These are phyloP conservation scores for Pelargonium myrrhifolium DNA, from an alignment of 441 rosid species.

Conservation along the genomic window DNA sequence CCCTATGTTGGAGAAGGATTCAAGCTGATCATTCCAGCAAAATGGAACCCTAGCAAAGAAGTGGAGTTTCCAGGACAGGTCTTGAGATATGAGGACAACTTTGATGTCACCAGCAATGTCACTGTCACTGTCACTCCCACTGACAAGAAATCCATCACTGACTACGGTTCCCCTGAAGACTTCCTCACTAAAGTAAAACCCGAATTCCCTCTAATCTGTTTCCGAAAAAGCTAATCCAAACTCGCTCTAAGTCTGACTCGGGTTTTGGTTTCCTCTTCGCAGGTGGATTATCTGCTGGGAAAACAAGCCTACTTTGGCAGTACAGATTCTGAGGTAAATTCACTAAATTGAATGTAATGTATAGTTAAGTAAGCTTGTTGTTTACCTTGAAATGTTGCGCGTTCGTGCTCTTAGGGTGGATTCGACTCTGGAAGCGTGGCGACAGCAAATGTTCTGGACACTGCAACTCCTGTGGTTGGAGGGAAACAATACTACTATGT, in stretches of 20 bases:
- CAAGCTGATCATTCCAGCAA: slow-evolving; percentile 63
- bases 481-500: slow-evolving; percentile 62
- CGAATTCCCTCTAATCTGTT: neutral
- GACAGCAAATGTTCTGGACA: slow-evolving; percentile 76
- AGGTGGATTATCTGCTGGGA: slow-evolving; percentile 84
- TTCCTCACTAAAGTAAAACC: slow-evolving; percentile 59
- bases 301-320: slow-evolving; percentile 68
- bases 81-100: slow-evolving; percentile 87
- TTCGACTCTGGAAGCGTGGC: slow-evolving; percentile 72
- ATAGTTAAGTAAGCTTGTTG: too few relatives aligned
- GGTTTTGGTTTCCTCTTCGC: too few relatives aligned
- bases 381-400: too few relatives aligned
- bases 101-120: slow-evolving; percentile 61
- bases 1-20: slow-evolving; percentile 76
- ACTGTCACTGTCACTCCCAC: slow-evolving; percentile 71
- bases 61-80: slow-evolving; percentile 86
- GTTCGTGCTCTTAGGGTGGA: slow-evolving; percentile 77
- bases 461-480: slow-evolving; percentile 27
- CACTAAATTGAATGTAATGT: too few relatives aligned
- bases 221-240: neutral
- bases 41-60: slow-evolving; percentile 97
- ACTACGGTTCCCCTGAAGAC: slow-evolving; percentile 73
- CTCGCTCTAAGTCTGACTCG: neutral
- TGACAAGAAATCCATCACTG: slow-evolving; percentile 83
- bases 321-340: slow-evolving; percentile 72